A percentile compares a stretch with the other conserved stretches of the same genome.
phyloP scores from a whole-genome alignment of 2,329 filamentous ascomycete species.

The Chaetoscypha palmicola region DNA sequence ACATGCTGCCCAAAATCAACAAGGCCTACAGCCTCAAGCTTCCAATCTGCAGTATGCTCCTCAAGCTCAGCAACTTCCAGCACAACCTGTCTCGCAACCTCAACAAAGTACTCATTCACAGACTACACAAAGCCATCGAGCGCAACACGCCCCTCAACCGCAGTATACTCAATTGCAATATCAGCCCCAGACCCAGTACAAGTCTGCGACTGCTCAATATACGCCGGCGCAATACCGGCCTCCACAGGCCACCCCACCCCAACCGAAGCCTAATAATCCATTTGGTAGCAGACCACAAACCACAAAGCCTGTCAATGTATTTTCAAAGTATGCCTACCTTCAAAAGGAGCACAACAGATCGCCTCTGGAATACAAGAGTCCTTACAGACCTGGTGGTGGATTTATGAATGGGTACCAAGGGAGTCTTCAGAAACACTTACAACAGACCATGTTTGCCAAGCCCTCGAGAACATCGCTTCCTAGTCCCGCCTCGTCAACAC shows the following conservation, averaged over 20 bases:
- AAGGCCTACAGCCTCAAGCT: not conserved
- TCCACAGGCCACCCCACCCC: conserved; percentile 7
- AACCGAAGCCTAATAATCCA: conserved; percentile 22
- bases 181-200: conserved; percentile 4
- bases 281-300: conserved; percentile 20
- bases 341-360: conserved; percentile 54
- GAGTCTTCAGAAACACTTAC: conserved; percentile 24
- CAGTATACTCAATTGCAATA: not conserved
- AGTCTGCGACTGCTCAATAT: conserved; percentile 4
- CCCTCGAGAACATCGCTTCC: conserved; percentile 4
- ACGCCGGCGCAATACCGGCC: conserved; percentile 18
- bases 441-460: conserved; percentile 25
- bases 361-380: conserved; percentile 50
- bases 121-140: not conserved
- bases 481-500: conserved; percentile 11
- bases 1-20: not conserved
- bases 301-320: conserved; percentile 20
- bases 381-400: conserved; percentile 48
- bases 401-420: conserved; percentile 57
- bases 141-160: not conserved
- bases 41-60: not conserved
- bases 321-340: conserved; percentile 42
- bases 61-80: not conserved
- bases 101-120: no score
- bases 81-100: no score